Percentiles rank a stretch among this genome's conserved stretches.
Conservation (phyloP, 2,329 filamentous ascomycete species). For the Dactylellina cionopaga region DNA sequence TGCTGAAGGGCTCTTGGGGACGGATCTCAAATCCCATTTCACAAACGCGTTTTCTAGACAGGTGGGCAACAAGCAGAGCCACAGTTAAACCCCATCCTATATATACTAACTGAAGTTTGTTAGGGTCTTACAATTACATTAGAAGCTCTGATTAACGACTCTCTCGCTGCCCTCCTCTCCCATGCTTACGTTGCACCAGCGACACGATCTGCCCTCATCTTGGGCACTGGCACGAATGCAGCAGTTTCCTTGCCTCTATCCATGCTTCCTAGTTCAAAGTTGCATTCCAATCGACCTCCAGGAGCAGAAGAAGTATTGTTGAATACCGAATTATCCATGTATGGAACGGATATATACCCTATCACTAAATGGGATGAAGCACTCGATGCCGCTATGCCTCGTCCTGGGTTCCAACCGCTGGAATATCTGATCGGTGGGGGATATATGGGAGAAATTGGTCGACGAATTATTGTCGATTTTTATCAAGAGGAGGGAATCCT, state of each 20-base stretch:
- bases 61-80: too few species aligned
- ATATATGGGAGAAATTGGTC: slow-evolving; percentile 73
- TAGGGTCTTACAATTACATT: slow-evolving; percentile 37
- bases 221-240: slow-evolving; percentile 75
- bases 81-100: slow-evolving; percentile 62
- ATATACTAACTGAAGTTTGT: slow-evolving; percentile 63
- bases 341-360: slow-evolving; percentile 69
- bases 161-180: slow-evolving; percentile 73
- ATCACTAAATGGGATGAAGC: slow-evolving; percentile 70
- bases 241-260: slow-evolving; percentile 72
- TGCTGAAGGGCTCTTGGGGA: slow-evolving; percentile 30
- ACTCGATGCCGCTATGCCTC: slow-evolving; percentile 66
- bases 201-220: slow-evolving; percentile 72
- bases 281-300: slow-evolving; percentile 13
- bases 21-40: slow-evolving; percentile 43
- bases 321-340: slow-evolving; percentile 76
- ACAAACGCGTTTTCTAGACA: slow-evolving; percentile 66
- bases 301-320: slow-evolving; percentile 68
- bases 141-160: slow-evolving; percentile 66
- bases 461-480: slow-evolving; percentile 57
- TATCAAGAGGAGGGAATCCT: not conserved
- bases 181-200: slow-evolving; percentile 68
- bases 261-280: slow-evolving; percentile 61
- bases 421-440: slow-evolving; percentile 73
- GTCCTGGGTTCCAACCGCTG: slow-evolving; percentile 71